Percentiles rank a stretch among this genome's conserved stretches.
These are phyloP conservation scores for Hordeum marinum DNA, from an alignment of 176 grass and related monocot species.

Conservation along the genomic window DNA sequence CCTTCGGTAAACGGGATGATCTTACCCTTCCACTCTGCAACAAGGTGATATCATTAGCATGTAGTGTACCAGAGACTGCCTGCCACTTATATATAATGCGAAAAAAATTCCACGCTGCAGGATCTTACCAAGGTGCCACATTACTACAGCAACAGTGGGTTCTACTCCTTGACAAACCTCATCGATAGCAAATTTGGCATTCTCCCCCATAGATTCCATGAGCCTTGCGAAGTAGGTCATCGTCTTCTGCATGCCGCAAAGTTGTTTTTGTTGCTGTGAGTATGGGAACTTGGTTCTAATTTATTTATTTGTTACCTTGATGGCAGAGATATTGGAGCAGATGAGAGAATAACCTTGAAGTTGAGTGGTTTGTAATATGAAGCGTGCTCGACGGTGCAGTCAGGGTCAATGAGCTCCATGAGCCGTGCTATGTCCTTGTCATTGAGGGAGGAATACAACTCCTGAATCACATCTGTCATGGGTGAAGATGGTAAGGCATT, in stretches of 20 bases:
- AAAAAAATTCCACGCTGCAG: not conserved
- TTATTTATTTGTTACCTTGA: not conserved
- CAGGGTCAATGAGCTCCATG: slow-evolving; percentile 41
- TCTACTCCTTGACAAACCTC: slow-evolving; percentile 45
- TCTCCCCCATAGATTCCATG: slow-evolving; percentile 58
- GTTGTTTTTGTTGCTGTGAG: not conserved
- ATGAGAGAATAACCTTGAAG: slow-evolving; percentile 48
- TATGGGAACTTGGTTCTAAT: not conserved
- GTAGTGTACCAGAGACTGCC: not conserved
- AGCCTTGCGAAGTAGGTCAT: slow-evolving; percentile 41
- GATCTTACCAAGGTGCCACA: slow-evolving; percentile 79
- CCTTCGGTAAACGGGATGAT: slow-evolving; percentile 60
- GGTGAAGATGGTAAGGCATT: slow-evolving; percentile 23
- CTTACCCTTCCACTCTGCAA: slow-evolving; percentile 77
- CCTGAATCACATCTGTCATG: slow-evolving; percentile 23
- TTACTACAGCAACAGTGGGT: slow-evolving; percentile 23
- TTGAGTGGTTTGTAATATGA: slow-evolving; percentile 52
- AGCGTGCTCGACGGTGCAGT: slow-evolving; percentile 47
- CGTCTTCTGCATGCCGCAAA: slow-evolving; percentile 37
- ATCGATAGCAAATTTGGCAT: slow-evolving; percentile 55
- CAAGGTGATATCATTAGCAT: not conserved
- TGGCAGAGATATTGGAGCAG: slow-evolving; percentile 10
- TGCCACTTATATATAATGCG: not conserved
- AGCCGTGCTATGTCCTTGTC: slow-evolving; percentile 44
- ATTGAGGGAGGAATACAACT: slow-evolving; percentile 67